These are phyloP conservation scores for Cyclostephanos invisitatus DNA, from an alignment of 108 stramenopile species.

Conservation along the genomic window DNA sequence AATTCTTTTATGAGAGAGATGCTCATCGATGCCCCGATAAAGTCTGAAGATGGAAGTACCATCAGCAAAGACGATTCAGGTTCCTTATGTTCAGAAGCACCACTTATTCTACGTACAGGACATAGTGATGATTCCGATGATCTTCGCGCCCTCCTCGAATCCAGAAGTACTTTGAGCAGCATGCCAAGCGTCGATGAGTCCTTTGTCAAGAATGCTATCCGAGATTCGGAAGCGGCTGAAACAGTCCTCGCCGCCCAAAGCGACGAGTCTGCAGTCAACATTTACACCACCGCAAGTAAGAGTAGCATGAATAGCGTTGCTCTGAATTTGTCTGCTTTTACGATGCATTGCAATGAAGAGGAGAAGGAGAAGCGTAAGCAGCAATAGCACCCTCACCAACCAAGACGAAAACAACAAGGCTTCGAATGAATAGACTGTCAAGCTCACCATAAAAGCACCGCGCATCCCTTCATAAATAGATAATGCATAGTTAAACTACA, in stretches of 20 bases:
- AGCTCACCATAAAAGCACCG: too few relatives aligned
- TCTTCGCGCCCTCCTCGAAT: conserved; percentile 40
- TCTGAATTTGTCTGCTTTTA: conserved; percentile 40
- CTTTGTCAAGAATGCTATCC: conserved; percentile 6
- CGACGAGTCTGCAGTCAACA: conserved; percentile 45
- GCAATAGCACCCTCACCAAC: too few relatives aligned
- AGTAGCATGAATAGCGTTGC: conserved; percentile 48
- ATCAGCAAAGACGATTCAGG: conserved; percentile 1
- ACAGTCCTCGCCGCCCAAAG: conserved; percentile 11
- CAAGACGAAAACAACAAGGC: too few relatives aligned
- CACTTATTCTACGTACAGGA: conserved; percentile 5
- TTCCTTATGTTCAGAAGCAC: conserved; percentile 8
- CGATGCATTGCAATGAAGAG: conserved; percentile 35
- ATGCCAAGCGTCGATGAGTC: conserved; percentile 42
- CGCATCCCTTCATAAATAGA: too few relatives aligned
- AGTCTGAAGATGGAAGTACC: neutral
- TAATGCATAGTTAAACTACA: too few relatives aligned
- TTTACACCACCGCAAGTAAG: conserved; percentile 33
- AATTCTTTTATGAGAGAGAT: neutral
- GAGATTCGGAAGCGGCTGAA: conserved; percentile 4
- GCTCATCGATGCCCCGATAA: neutral
- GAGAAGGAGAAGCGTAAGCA: neutral
- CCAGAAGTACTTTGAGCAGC: conserved; percentile 48
- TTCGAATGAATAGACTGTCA: too few relatives aligned
- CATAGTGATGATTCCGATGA: conserved; percentile 35